phyloP scores from a whole-genome alignment of 2,329 filamentous ascomycete species.

The Colletotrichum theobromicola region DNA sequence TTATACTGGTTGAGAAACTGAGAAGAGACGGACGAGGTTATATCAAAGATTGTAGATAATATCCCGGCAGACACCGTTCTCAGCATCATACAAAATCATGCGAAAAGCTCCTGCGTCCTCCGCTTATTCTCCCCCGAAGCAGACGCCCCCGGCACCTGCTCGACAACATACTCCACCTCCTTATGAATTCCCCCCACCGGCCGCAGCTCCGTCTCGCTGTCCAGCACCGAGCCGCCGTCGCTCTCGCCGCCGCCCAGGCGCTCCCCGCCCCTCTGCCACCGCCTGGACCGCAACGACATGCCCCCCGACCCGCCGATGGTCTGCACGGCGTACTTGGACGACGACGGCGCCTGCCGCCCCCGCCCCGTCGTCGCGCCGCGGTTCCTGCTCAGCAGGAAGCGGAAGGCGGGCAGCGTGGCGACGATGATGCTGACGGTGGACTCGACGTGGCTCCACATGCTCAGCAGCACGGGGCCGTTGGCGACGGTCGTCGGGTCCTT shows the following conservation, averaged over 20 bases:
- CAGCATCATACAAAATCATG: not conserved
- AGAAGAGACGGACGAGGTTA: not conserved
- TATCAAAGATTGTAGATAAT: not conserved
- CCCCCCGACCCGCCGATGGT: not conserved
- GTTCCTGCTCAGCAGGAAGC: slow-evolving; percentile 9
- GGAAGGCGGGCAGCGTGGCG: slow-evolving; percentile 16
- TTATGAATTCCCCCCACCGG: slow-evolving; percentile 3
- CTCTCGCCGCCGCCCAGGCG: not conserved
- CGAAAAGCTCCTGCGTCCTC: not conserved
- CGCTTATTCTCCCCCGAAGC: not conserved
- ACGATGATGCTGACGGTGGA: slow-evolving; percentile 15
- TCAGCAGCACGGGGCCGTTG: slow-evolving; percentile 16
- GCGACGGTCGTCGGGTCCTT: slow-evolving; percentile 13
- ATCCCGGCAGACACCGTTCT: not conserved
- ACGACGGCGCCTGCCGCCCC: not conserved
- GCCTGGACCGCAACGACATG: not conserved
- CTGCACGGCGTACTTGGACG: not conserved
- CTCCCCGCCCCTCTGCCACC: not conserved
- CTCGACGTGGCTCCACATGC: slow-evolving; percentile 21
- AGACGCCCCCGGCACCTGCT: not conserved
- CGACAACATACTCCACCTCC: not conserved
- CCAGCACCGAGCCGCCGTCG: not conserved
- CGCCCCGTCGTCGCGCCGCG: not conserved
- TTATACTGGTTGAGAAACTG: too few species aligned
- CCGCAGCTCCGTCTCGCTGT: slow-evolving; percentile 9